Base-by-base conservation (phyloP, 1,284 basidiomycete species). In the Volvariella volvacea region DNA sequence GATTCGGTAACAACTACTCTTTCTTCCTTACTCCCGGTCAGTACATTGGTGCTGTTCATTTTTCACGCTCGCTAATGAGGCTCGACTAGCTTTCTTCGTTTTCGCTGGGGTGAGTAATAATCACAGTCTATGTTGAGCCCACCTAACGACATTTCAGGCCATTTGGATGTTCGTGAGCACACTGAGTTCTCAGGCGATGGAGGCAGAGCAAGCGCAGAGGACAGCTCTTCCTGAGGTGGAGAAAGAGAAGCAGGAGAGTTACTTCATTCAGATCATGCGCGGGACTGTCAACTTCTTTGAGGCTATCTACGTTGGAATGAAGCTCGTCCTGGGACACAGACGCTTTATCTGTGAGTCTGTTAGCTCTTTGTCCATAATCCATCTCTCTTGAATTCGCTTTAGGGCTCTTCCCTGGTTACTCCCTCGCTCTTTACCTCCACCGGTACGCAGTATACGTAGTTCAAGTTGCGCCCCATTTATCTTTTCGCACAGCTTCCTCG, bases 1-100 rank as follows among this genome's bases (percentile, higher is more conserved):
- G 55, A 15, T 61, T 54, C 30, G 60, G 60, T 10, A 60, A 62
- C 47, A 62, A 63, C 47, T 62, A 61, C 45, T 58, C 56, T 43
- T 63, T 62, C 48, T 61, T 63, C 48, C 43, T 62, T 25, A 57
- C 55, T 1, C 60, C 60, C 14, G 47, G 52, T 56, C 32, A 15
- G 44, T 28, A 6, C 25, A 15, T n/a, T n/a, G n/a, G n/a, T 36
- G 6, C n/a, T 6, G 6, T 36, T 20, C 14, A 36, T 36, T 16
- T 36, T 6, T 8, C 6, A 7, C 34, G 6, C 6, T 15, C 14
- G 34, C 14, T 36, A 36, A 20, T 8, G n/a, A 31, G 9, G 9
- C 30, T 36, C 19, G 15, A 36, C 34, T 15, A 36, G 34, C 15
- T 15, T 36, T 36, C 34, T 36, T 36, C 34, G 6, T 20, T 36